Evolutionary conservation across 1,139 yeast species (phyloP), one percentile per base, ranked within the genome.

Genomic region (Candida sp.): DNA sequence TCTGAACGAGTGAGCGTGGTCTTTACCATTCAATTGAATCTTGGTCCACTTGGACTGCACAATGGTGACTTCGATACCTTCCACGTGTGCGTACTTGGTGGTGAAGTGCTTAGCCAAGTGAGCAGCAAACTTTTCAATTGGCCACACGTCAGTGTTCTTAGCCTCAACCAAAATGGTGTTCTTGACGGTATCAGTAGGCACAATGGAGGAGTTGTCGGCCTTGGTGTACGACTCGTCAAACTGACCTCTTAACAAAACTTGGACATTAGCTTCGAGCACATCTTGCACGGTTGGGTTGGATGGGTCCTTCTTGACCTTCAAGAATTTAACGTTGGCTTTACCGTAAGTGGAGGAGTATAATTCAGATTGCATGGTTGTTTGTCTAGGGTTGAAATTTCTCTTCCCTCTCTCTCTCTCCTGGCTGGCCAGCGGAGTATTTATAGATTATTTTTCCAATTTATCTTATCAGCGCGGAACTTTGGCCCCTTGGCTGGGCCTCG

Each of bases 141-240:
- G 97, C 90, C 94, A 90, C 42, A 85, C 89, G 54, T 90, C 90
- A 52, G 84, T 80, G 63, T 79, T 86, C 72, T 89, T 90, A 55
- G 97, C 97, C 61, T 90, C 86, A 39, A 92, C 75, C 67, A 86
- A 79, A 57, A 90, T 84, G 50, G 97, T 92, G 77, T 92, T 92
- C 72, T 92, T 92, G 55, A 91, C 93, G 1, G 97, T 91, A 70
- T 92, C 98, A 9, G 98, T 92, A 50, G 98, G 97, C 45, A 92
- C 96, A 63, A 92, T 85, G n/a, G 89, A 81, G 3, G 90, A 68
- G 72, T 92, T 92, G 70, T 92, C 96, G 38, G 97, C 97, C 56
- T 86, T 67, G 49, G 97, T 92, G 75, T 90, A 92, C 3, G 96
- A 85, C 32, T 74, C 72, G 55, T 88, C 96, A 61, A 92, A 86